Evolutionary conservation across 129 eudicot species (phyloP), one percentile per base, ranked within the genome.

Genomic region (Lonicera japonica): DNA sequence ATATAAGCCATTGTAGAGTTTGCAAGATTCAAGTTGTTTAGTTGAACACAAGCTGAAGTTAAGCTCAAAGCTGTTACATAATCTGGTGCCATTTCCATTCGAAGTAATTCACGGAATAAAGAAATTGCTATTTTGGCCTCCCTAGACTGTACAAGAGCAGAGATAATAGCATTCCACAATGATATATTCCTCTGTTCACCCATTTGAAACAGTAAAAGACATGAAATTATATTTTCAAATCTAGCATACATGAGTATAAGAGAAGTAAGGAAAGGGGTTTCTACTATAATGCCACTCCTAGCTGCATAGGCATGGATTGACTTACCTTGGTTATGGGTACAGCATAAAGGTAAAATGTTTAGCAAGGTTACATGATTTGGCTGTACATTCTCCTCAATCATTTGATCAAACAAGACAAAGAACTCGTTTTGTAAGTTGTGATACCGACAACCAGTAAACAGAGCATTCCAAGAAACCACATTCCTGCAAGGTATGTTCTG

Each of bases 381-480:
- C 58, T 51, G 65, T 29, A 65, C 65, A 23, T 38, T 64, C 22
- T 58, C 77, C 9, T 60, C 54, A 10, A 75, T 53, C 84, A 85
- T 77, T 61, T 25, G 62, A 38, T 38, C 39, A 60, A 84, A 67
- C 70, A 80, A 59, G 41, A 17, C 58, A 18, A 75, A 39, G 59
- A 63, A 68, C 61, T 80, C 87, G 39, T 64, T 58, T 43, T 51
- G 77, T 61, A 68, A 52, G 41, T 29, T 23, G 25, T 67, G 77
- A 54, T 65, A 21, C 18, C 71, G 70, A 63, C 56, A 84, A 60
- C 84, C 84, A 1, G 84, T 77, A 36, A 84, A 17, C 63, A 77
- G 55, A 64, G 84, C 83, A 69, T 84, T 84, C 92, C 92, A 84
- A 54, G 92, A 77, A 56, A 84, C 73, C 46, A 84, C 74, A 45